A percentile compares a stretch with the other conserved stretches of the same genome.
Evolutionary conservation across 2,329 filamentous ascomycete genomes (phyloP).

Genomic region (Delphinella strobiligena): DNA sequence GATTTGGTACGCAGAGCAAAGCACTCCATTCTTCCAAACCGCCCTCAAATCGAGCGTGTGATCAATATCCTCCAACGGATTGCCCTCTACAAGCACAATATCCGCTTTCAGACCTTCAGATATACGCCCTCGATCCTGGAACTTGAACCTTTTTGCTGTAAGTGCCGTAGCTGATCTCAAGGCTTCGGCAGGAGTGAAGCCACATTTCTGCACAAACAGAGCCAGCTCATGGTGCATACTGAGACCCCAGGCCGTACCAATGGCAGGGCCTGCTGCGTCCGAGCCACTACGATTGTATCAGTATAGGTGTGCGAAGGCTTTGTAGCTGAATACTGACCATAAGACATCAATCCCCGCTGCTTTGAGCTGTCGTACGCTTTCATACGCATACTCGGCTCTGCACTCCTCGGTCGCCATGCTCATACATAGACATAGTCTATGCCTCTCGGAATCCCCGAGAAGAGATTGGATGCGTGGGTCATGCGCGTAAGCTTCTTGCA

Average conservation of each 20-base stretch:
- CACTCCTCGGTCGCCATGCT: conserved; percentile 19
- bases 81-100: conserved; percentile 31
- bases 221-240: conserved; percentile 30
- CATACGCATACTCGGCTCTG: conserved; percentile 29
- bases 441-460: conserved; percentile 21
- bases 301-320: too few species aligned
- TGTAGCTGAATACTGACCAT: too few species aligned
- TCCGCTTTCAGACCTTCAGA: conserved; percentile 30
- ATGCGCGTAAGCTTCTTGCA: conserved; percentile 29
- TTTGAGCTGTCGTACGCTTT: conserved; percentile 27
- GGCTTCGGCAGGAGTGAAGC: conserved; percentile 31
- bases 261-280: conserved; percentile 30
- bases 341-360: conserved; percentile 29
- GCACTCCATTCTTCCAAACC: conserved; percentile 30
- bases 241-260: conserved; percentile 33
- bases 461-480: conserved; percentile 24
- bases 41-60: conserved; percentile 29
- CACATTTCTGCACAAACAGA: conserved; percentile 29
- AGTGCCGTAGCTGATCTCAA: conserved; percentile 28
- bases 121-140: conserved; percentile 28
- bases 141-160: conserved; percentile 28
- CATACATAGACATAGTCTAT: conserved; percentile 31
- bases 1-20: conserved; percentile 17
- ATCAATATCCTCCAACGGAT: conserved; percentile 30
- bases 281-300: conserved; percentile 23